Percentiles rank a stretch among this genome's conserved stretches.
These are phyloP conservation scores for Dysphania ambrosioides DNA, from an alignment of 148 eudicot species.

Conservation along the genomic window DNA sequence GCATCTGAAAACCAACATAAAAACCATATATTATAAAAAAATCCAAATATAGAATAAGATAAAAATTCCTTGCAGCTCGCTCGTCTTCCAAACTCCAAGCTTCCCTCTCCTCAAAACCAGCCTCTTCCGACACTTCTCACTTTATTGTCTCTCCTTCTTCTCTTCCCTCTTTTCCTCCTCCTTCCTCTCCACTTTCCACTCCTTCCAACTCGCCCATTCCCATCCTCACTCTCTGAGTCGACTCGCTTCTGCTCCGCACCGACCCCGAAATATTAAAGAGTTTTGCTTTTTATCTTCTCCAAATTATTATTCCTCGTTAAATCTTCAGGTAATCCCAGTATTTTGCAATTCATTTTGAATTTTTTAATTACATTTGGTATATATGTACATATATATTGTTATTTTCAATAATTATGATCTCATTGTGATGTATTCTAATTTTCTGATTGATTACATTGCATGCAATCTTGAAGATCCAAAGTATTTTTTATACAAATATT, in stretches of 20 bases:
- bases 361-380: not conserved
- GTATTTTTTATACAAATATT: too few species aligned
- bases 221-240: constrained; percentile 15
- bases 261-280: not conserved
- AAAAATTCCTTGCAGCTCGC: too few species aligned
- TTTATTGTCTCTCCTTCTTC: not conserved
- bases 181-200: not conserved
- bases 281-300: not conserved
- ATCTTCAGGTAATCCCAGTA: constrained; percentile 24
- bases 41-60: not conserved
- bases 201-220: not conserved
- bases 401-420: not conserved
- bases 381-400: not conserved
- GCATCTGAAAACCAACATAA: too few species aligned
- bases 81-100: too few species aligned
- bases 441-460: not conserved
- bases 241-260: too few species aligned
- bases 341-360: not conserved
- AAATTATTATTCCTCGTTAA: not conserved
- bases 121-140: constrained; percentile 24
- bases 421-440: not conserved
- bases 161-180: not conserved
- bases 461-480: not conserved
- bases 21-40: too few species aligned
- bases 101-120: constrained; percentile 25